phyloP scores from a whole-genome alignment of 805 yeast genomes.

The Jamesozyma piceae region DNA sequence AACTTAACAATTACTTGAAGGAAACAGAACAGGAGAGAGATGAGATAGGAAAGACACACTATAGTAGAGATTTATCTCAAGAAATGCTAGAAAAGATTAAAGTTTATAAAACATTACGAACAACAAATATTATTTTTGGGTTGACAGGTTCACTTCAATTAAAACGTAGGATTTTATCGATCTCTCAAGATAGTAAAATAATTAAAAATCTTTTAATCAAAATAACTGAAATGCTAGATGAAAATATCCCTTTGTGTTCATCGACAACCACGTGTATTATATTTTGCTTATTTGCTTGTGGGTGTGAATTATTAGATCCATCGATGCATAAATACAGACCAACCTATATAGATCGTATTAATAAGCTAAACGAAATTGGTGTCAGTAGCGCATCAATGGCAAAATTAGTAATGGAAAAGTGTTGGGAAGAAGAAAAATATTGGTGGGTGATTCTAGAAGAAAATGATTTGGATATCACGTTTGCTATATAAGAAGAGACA shows the following conservation, averaged over 20 bases:
- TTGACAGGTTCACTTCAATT: constrained; percentile 47
- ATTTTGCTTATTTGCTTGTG: constrained; percentile 17
- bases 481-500: constrained; percentile 9
- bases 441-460: constrained; percentile 20
- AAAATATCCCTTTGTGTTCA: constrained; percentile 5
- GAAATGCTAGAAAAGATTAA: constrained; percentile 11
- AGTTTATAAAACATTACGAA: constrained; percentile 28
- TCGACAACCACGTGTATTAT: constrained; percentile 11
- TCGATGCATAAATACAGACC: constrained; percentile 7
- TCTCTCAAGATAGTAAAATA: constrained; percentile 39
- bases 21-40: constrained; percentile 22
- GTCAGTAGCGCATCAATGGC: constrained; percentile 17
- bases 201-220: constrained; percentile 34
- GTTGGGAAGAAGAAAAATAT: constrained; percentile 14
- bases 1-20: constrained; percentile 20
- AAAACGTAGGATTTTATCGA: constrained; percentile 45
- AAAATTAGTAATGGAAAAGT: constrained; percentile 14
- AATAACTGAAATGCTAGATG: constrained; percentile 10
- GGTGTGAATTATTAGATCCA: constrained; percentile 16
- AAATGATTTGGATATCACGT: constrained; percentile 13
- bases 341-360: constrained; percentile 8
- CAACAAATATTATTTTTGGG: constrained; percentile 45
- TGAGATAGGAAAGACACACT: background rate
- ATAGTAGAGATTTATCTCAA: constrained; percentile 2
- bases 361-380: constrained; percentile 9